phyloP scores from a whole-genome alignment of 352 stramenopile genomes.

The Globisporangium lucens region DNA sequence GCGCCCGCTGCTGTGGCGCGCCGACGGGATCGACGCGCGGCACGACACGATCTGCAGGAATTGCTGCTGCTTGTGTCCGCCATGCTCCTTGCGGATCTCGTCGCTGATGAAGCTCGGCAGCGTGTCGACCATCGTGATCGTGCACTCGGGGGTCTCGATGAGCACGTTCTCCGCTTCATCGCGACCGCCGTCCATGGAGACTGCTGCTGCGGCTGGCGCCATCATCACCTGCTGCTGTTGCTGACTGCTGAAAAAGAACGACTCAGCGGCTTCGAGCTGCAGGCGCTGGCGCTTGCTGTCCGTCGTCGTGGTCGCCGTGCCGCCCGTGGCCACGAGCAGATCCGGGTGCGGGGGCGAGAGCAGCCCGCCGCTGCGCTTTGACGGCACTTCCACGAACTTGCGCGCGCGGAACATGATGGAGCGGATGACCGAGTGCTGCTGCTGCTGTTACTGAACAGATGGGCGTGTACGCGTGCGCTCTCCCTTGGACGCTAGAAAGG shows the following conservation, averaged over 20 bases:
- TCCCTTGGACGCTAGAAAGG: no score
- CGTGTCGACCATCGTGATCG: constrained; percentile 39
- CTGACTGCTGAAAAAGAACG: constrained; percentile 4
- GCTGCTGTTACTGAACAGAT: neutral
- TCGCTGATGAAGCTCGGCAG: constrained; percentile 44
- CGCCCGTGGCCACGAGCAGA: constrained; percentile 20
- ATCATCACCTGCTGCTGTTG: neutral
- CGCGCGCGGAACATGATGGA: constrained; percentile 66
- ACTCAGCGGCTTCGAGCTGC: constrained; percentile 15
- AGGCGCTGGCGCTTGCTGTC: constrained; percentile 66
- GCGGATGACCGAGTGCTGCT: neutral
- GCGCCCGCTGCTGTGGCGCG: constrained; percentile 42
- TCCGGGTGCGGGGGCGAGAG: constrained; percentile 33
- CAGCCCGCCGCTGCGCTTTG: constrained; percentile 54
- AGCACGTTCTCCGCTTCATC: constrained; percentile 30
- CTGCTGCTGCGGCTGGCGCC: neutral
- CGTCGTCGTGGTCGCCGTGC: constrained; percentile 12
- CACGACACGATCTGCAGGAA: constrained; percentile 28
- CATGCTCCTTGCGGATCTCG: constrained; percentile 39
- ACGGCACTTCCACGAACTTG: constrained; percentile 58
- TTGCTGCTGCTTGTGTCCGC: constrained; percentile 10
- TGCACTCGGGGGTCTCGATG: constrained; percentile 51
- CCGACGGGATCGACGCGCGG: constrained; percentile 37
- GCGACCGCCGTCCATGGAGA: constrained; percentile 1
- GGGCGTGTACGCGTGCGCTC: neutral